A percentile compares a stretch with the other conserved stretches of the same genome.
These are phyloP conservation scores for Paspalum vaginatum DNA, from an alignment of 176 grass and related monocot genomes.

Conservation along the genomic window DNA sequence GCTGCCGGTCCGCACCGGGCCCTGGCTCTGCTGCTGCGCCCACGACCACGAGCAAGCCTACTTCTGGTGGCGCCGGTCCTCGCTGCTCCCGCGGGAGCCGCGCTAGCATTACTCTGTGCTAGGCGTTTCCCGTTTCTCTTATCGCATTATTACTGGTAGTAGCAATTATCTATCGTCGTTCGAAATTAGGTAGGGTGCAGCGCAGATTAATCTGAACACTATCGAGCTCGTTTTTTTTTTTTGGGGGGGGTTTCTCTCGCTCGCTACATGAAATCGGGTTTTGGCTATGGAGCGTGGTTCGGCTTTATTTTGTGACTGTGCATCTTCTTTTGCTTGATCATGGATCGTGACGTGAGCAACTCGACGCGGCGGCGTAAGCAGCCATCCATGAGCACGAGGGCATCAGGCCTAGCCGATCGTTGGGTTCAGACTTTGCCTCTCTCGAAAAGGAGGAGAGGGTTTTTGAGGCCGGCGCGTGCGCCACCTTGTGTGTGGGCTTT, in stretches of 20 bases:
- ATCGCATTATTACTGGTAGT: neutral
- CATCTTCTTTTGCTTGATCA: neutral
- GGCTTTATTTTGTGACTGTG: neutral
- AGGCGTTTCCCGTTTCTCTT: neutral
- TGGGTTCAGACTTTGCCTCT: neutral
- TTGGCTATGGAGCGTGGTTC: neutral
- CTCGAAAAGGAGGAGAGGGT: neutral
- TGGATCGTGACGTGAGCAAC: slow-evolving; percentile 36
- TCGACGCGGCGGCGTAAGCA: slow-evolving; percentile 24
- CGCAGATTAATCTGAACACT: too few species aligned
- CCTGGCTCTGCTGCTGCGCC: neutral
- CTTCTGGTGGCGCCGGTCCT: neutral
- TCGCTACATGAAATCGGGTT: neutral
- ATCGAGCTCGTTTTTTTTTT: neutral
- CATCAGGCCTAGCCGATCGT: neutral
- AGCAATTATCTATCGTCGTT: neutral
- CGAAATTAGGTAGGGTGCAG: neutral
- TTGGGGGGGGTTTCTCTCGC: too few species aligned
- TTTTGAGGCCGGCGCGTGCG: neutral
- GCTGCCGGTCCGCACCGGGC: neutral
- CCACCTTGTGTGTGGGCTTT: neutral
- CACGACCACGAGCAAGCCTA: neutral
- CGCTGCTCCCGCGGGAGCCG: neutral
- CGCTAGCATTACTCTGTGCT: slow-evolving; percentile 12
- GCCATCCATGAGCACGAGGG: too few species aligned